Base-by-base conservation (phyloP, 2,329 filamentous ascomycete species). In the Dothidotthia symphoricarpi region DNA sequence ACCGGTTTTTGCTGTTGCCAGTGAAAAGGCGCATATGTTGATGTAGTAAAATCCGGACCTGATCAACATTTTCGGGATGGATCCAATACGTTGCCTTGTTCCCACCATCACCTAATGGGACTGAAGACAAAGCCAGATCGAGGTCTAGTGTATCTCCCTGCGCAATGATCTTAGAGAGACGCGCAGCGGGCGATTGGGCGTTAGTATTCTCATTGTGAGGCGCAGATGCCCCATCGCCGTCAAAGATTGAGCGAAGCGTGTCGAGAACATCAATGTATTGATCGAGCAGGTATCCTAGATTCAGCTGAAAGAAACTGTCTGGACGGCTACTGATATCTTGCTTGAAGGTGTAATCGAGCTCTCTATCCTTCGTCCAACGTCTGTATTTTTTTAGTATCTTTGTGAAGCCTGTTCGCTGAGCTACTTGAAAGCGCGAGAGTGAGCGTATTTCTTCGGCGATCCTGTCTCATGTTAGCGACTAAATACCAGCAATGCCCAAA, bases 361-460 rank as follows among this genome's bases (percentile, higher is more conserved):
- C 74, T 5, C 73, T 73, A 15, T 86, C 89, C 27, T 82, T 81
- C 3, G 87, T 91, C 88, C 88, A 93, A 76, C 89, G 90, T 76
- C 84, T 73, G 68, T 93, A 91, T 62, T 94, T 94, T 64, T 91
- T 93, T 24, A 90, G 71, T 25, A 94, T 83, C 68, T 94, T 94
- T 38, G 80, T 78, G 55, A 94, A 90, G 3, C 85, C 88, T 4
- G 83, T 78, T 8, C 82, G 75, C 60, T 94, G 88, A 2, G 85
- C 84, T 42, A 78, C 75, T 47, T 83, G 78, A 54, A 91, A 94
- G 28, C 86, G 80, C 24, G 80, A 77, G 5, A 93, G 72, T 4
- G 79, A 78, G 36, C 79, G 76, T 36, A 88, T 81, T 47, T 93
- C 87, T 49, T 87, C 79, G 30, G 82, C 82, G 47, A 84, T 86